phyloP scores from a whole-genome alignment of 306 rosid genomes.

The Senna siamea region DNA sequence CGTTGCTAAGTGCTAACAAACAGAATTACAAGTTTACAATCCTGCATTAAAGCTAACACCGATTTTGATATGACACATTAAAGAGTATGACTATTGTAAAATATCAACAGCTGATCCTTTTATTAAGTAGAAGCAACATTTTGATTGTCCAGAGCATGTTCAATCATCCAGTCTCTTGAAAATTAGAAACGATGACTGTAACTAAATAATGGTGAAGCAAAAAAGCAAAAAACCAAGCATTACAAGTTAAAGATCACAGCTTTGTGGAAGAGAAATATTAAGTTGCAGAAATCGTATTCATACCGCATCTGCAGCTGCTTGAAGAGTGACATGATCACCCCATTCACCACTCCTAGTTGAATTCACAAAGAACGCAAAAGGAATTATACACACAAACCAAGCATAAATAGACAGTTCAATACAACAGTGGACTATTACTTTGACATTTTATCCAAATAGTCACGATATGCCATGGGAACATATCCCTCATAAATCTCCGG shows the following conservation, averaged over 20 bases:
- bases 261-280: slow-evolving; percentile 18
- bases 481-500: slow-evolving; percentile 85
- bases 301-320: slow-evolving; percentile 88
- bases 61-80: not conserved
- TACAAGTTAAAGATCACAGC: too few relatives aligned
- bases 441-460: slow-evolving; percentile 80
- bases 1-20: slow-evolving; percentile 5
- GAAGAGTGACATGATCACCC: slow-evolving; percentile 96
- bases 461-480: slow-evolving; percentile 82
- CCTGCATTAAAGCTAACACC: not conserved
- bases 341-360: slow-evolving; percentile 83
- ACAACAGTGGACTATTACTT: slow-evolving; percentile 40
- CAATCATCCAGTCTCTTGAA: not conserved
- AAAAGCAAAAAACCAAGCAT: not conserved
- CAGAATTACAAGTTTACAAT: not conserved
- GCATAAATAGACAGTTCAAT: not conserved
- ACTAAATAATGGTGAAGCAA: not conserved
- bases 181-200: not conserved
- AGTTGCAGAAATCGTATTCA: slow-evolving; percentile 30
- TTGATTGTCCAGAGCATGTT: not conserved
- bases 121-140: not conserved
- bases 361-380: slow-evolving; percentile 35
- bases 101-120: slow-evolving; percentile 5
- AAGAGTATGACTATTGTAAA: not conserved
- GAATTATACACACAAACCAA: not conserved